These are phyloP conservation scores for Ceratocystiopsis sp. DNA, from an alignment of 2,329 filamentous ascomycete genomes.

Conservation along the genomic window DNA sequence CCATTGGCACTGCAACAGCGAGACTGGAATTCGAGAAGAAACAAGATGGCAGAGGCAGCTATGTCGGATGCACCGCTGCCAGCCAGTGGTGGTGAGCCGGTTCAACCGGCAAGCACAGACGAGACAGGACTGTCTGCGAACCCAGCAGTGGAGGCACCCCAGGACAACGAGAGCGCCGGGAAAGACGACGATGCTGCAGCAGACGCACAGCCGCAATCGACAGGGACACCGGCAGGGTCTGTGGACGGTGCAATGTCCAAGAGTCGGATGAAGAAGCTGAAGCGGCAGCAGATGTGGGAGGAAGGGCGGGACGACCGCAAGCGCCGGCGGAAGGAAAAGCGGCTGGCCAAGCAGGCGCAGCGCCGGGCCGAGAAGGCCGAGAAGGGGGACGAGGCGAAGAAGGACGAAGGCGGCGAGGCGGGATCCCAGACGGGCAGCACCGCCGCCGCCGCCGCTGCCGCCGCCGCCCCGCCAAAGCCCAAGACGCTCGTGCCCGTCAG, in stretches of 20 bases:
- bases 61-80: no score
- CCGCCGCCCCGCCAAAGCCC: background rate
- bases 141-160: no score
- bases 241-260: slow-evolving; percentile 45
- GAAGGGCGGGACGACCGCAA: slow-evolving; percentile 45
- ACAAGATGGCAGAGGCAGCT: background rate
- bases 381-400: slow-evolving; percentile 24
- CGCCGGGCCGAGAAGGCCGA: slow-evolving; percentile 33
- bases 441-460: slow-evolving; percentile 10
- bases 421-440: slow-evolving; percentile 14
- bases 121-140: no score
- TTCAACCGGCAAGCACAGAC: no score
- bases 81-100: no score
- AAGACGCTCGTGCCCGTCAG: slow-evolving; percentile 43
- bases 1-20: background rate
- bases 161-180: no score
- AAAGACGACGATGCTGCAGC: no score
- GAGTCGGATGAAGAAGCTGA: slow-evolving; percentile 67
- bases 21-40: background rate
- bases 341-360: slow-evolving; percentile 27
- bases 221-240: no score
- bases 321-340: slow-evolving; percentile 36
- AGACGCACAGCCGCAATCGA: background rate
- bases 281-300: slow-evolving; percentile 59
- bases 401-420: slow-evolving; percentile 14